Percentiles rank a stretch among this genome's conserved stretches.
Conservation (phyloP, 148 eudicot species). For the Mesembryanthemum crystallinum region DNA sequence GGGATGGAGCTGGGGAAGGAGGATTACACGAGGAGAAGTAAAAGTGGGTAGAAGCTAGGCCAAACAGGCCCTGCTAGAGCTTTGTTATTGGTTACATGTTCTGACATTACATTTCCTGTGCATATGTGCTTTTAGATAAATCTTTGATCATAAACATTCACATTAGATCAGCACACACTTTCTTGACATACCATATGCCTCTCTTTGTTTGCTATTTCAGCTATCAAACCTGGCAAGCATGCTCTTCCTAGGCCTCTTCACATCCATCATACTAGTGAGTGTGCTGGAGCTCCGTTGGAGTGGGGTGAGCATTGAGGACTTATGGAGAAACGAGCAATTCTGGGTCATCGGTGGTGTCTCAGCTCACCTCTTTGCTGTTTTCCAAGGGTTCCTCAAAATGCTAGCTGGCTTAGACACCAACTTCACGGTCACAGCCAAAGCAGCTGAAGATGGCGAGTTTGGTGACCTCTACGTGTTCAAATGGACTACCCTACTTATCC, state of each 20-base stretch:
- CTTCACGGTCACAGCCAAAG: conserved; percentile 89
- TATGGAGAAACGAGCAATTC: conserved; percentile 96
- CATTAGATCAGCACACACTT: not conserved
- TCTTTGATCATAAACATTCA: no score
- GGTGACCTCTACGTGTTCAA: conserved; percentile 87
- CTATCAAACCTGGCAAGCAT: conserved; percentile 86
- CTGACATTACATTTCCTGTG: no score
- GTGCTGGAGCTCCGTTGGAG: conserved; percentile 94
- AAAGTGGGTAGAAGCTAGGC: no score
- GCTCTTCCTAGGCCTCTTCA: conserved; percentile 86
- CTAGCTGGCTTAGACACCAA: conserved; percentile 60
- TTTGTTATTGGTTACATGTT: no score
- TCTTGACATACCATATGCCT: not conserved
- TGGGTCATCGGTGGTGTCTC: conserved; percentile 99
- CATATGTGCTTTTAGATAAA: no score
- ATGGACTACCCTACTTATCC: conserved; percentile 96
- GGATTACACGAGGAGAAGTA: no score
- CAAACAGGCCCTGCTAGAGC: no score
- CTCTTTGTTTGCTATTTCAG: conserved; percentile 31
- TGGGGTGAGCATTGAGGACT: conserved; percentile 83
- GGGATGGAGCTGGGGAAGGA: no score
- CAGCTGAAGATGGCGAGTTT: conserved; percentile 80
- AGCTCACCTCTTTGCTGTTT: conserved; percentile 90
- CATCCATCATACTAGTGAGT: conserved; percentile 77
- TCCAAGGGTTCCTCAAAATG: conserved; percentile 94